phyloP scores from a whole-genome alignment of 2,329 filamentous ascomycete species.

The Trichoderma semiorbis region DNA sequence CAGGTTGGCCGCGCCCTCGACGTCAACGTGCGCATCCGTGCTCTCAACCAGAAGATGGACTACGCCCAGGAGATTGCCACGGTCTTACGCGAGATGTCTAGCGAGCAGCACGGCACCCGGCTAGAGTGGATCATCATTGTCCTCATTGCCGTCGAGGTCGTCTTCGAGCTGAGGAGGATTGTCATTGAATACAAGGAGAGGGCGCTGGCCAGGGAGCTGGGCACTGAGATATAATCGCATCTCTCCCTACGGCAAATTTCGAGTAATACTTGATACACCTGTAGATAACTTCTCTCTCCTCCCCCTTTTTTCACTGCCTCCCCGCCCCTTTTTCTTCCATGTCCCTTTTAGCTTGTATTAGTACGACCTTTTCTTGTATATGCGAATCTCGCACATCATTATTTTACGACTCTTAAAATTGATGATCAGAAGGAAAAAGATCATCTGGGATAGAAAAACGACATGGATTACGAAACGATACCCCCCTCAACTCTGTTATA shows the following conservation, averaged over 20 bases:
- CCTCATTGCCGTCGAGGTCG: constrained; percentile 87
- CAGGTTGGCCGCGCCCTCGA: constrained; percentile 87
- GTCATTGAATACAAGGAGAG: constrained; percentile 58
- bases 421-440: background rate
- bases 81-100: constrained; percentile 81
- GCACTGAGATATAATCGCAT: background rate
- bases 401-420: background rate
- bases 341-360: background rate
- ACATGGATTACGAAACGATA: background rate
- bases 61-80: constrained; percentile 94
- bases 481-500: constrained; percentile 14
- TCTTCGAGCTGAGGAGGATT: constrained; percentile 76
- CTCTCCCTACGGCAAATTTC: background rate
- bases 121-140: constrained; percentile 96
- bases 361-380: background rate
- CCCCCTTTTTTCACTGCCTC: background rate
- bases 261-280: background rate
- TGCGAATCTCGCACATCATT: background rate
- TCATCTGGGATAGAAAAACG: background rate
- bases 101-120: constrained; percentile 82
- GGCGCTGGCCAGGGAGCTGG: constrained; percentile 25
- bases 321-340: background rate
- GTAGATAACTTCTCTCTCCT: background rate
- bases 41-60: constrained; percentile 95
- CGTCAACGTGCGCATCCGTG: constrained; percentile 84